These are phyloP conservation scores for Coemansia sp. DNA, from an alignment of 192 early-diverging fungal species.

Conservation along the genomic window DNA sequence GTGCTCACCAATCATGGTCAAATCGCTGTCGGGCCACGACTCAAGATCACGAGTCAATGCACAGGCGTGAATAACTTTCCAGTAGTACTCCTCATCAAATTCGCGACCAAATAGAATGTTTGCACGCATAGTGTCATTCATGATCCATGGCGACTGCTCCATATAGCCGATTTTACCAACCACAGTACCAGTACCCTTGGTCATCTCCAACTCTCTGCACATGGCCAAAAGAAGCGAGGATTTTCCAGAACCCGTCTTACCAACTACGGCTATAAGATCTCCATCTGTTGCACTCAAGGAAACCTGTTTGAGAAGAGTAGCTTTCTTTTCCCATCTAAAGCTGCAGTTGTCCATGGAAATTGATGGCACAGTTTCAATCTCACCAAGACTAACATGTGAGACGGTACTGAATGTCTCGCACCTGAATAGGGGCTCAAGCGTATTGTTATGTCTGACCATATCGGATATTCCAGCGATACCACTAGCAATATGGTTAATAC, in stretches of 20 bases:
- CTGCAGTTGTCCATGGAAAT: not conserved
- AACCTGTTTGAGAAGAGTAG: constrained; percentile 35
- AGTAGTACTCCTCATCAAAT: constrained; percentile 13
- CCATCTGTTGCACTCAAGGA: constrained; percentile 55
- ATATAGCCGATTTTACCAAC: constrained; percentile 72
- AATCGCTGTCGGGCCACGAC: constrained; percentile 2
- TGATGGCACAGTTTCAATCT: not conserved
- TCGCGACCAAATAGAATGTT: constrained; percentile 25
- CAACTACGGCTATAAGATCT: constrained; percentile 73
- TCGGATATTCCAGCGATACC: no score
- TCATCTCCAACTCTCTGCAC: constrained; percentile 72
- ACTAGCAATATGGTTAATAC: not conserved
- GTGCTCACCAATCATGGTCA: constrained; percentile 13
- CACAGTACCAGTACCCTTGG: constrained; percentile 47
- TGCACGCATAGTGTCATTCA: constrained; percentile 16
- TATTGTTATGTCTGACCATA: not conserved
- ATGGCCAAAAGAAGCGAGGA: constrained; percentile 74
- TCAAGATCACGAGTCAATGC: constrained; percentile 5
- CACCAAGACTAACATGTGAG: no score
- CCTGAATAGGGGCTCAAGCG: not conserved
- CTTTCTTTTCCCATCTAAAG: constrained; percentile 1
- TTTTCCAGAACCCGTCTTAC: constrained; percentile 79
- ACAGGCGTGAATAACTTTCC: constrained; percentile 8
- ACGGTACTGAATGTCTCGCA: no score
- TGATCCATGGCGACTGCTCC: constrained; percentile 64